Base-by-base conservation (phyloP, 805 yeast genomes). In the Gaillardinia entomophila region DNA sequence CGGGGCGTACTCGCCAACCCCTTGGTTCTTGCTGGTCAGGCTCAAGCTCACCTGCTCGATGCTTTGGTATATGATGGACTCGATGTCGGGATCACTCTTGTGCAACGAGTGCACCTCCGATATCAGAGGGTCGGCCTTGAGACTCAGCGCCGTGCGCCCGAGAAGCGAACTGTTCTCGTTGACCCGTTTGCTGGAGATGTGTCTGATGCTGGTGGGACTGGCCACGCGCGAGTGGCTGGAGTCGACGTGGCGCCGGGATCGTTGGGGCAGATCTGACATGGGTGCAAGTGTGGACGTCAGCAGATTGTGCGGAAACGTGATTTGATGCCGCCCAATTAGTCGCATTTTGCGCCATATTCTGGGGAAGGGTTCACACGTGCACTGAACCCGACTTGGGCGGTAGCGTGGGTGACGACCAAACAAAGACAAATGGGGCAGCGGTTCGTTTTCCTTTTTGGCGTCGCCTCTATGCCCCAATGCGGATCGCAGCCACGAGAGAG, bases 171-270 rank as follows among this genome's bases (percentile, higher is more conserved):
- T 12, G 36, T 34, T 27, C 23, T 38, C 38, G 24, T 42, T 45
- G 8, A 54, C 57, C 34, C 58, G 37, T 15, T 40, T 42, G 13
- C 33, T 37, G 6, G 55, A 49, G 14, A 54, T 53, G 20, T 44
- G 47, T 15, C 58, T 36, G n/a, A 50, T 12, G 26, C 55, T 47
- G 10, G 50, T 39, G 3, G 57, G 57, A 35, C 57, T 52, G 24
- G 26, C 13, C 24, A 17, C 14, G 16, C 31, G 22, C 8, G 22
- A 19, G 10, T 19, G 22, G 22, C 8, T 6, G 10, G 22, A 6
- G 10, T 10, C 22, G 10, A 19, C 6, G 22, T 19, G 6, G 22
- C 22, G 22, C 6, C 22, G 22, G 22, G 22, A 6, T 6, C 22
- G 22, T 19, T 19, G 22, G 8, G 22, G 10, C n/a, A n/a, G n/a